Evolutionary conservation across 768 basidiomycete genomes (phyloP), one percentile per base, ranked within the genome.

Genomic region (Gymnopilus junonius): DNA sequence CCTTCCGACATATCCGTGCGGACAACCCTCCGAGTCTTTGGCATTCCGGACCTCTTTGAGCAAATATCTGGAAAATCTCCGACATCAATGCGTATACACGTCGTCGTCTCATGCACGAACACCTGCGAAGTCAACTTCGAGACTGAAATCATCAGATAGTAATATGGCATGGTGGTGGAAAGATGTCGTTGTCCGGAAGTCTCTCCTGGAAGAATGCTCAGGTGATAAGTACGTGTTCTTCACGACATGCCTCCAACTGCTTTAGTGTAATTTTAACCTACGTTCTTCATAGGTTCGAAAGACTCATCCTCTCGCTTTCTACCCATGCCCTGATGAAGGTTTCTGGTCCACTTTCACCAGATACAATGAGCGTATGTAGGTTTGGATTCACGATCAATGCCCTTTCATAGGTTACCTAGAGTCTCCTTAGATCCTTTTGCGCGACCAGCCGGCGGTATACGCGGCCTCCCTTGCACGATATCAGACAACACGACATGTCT

Each of bases 121-220:
- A 12, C 60, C 43, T 23, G 56, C 43, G 48, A 76, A 75, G 29
- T 62, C 46, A 53, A 48, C 53, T 64, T 61, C 10, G 57, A 62
- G 20, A 20, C 31, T 27, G 31, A 65, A 37, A 51, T 27, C 55
- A 12, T 40, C 50, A 32, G 59, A 37, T 20, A 23, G 20, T 10
- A 39, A 23, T 27, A 55, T 35, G 12, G 68, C 64, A 27, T 80
- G 76, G 80, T 87, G 85, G 85, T 87, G 86, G 86, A 84, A 79
- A 69, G 82, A 85, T 56, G 79, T 85, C 2, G 75, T 85, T 4
- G 83, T 86, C 3, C 77, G 85, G 29, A 86, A 82, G 66, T 85
- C 85, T 8, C 65, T 86, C 25, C 67, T 87, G 27, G 85, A 87
- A 61, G 85, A 87, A 65, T 87, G 84, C 65, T 67, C 74, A 25